Evolutionary conservation across 495 filamentous ascomycete species (phyloP), one percentile per base, ranked within the genome.

Genomic region (Hypoxylon subgilvum): DNA sequence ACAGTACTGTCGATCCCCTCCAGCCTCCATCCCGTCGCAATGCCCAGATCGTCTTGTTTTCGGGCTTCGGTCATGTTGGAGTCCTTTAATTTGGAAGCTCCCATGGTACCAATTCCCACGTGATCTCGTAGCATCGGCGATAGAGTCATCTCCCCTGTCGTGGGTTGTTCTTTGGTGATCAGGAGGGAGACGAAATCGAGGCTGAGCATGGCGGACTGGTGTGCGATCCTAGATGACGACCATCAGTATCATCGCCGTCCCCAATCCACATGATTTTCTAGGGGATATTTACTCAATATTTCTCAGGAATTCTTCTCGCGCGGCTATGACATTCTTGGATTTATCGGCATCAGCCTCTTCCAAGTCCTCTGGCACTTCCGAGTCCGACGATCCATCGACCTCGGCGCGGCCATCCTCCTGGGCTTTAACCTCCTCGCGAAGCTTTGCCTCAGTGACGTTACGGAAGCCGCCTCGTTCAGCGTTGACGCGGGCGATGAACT

Each of bases 131-230:
- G 77, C 17, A 67, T 78, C 7, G 80, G 74, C 9, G 86, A 91
- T 58, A 97, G 83, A 22, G 89, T 88, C 25, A 73, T 67, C 53
- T 83, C 83, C 17, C 87, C 89, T 56, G 82, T 81, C 3, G 89
- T 17, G 34, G 7, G 87, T 2, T 79, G 76, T 59, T 94, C 81
- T 67, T 90, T 90, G 6, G 92, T 90, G 1, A 96, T 76, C 1
- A 96, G 74, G 7, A 96, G 82, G 9, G 94, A 96, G 31, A 96
- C 71, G 59, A 91, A 89, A 66, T 97, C 91, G 42, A 96, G 82
- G 2, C 84, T 83, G 19, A 86, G 75, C 67, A 84, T 69, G 32
- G 88, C 82, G 61, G 88, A 82, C 67, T 86, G 82, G 30, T 85
- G 79, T 4, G 90, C 90, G 62, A 65, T 53, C 14, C 72, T 74